Evolutionary conservation across 2,329 filamentous ascomycete species (phyloP), one percentile per base, ranked within the genome.

Genomic region (Metarhizium album): DNA sequence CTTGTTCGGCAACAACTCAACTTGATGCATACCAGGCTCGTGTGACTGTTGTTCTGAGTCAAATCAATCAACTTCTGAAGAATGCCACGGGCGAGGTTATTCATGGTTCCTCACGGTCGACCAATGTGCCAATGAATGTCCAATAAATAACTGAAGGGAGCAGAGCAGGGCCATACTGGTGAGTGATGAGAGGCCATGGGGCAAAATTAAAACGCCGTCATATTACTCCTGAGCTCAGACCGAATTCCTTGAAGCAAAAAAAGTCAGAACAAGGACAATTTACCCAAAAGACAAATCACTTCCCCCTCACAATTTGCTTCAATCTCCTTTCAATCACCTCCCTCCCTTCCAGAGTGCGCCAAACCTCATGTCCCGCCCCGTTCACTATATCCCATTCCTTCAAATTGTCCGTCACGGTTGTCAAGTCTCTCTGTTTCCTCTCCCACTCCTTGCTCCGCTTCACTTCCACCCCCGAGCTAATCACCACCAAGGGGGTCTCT

Each of bases 341-440:
- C 50, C 87, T 75, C 1, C 91, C 91, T 46, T 90, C 78, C 2
- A 75, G 65, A 3, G 84, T 88, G 59, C 71, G 72, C 93, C 93
- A 98, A 0, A 97, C 84, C 64, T 90, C 79, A 65, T 95, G 88
- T 4, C 90, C 87, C 3, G 90, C 90, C 55, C 84, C 79, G 52
- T 86, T 80, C 11, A 96, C 88, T 48, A 95, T 79, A 65, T 95
- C 89, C 90, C 91, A 98, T 38, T 78, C 74, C 52, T 86, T 67
- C 48, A 97, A 70, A 46, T 90, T 89, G 48, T 84, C 76, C 1
- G 91, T 96, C 57, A 97, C 72, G 53, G 78, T 80, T 7, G 84
- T 90, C 54, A 96, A 69, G 61, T 95, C 90, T 58, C 87, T 76
- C 72, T 98, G 93, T 66, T 89, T 90, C 56, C 78, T 72, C 64